phyloP scores from a whole-genome alignment of 306 rosid genomes.

The Sechiopsis laciniata region DNA sequence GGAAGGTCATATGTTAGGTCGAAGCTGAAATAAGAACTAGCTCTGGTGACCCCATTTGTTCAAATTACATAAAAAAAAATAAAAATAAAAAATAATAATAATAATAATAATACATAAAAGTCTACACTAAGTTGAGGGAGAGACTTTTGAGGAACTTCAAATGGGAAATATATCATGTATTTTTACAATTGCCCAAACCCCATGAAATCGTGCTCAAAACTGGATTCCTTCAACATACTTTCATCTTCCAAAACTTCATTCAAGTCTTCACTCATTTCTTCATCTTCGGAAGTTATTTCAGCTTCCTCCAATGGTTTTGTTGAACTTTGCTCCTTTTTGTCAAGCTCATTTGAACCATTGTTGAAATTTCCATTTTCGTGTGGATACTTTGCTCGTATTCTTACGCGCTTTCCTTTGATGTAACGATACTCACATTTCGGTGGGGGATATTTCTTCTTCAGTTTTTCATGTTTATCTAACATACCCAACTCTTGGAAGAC shows the following conservation, averaged over 20 bases:
- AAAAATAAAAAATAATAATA: too few relatives aligned
- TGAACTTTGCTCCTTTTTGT: conserved; percentile 26
- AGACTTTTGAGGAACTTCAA: not conserved
- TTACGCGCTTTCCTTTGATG: conserved; percentile 68
- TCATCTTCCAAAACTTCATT: conserved; percentile 29
- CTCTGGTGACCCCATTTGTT: not conserved
- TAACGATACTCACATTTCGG: conserved; percentile 62
- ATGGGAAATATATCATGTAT: not conserved
- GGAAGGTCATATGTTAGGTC: not conserved
- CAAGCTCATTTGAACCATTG: conserved; percentile 23
- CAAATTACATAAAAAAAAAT: not conserved
- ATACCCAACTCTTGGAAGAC: conserved; percentile 73
- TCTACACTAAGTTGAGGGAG: not conserved
- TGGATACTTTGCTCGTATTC: conserved; percentile 33
- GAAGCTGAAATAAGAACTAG: too few relatives aligned
- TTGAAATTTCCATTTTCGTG: conserved; percentile 13
- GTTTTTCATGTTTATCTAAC: conserved; percentile 59
- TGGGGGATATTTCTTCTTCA: conserved; percentile 70
- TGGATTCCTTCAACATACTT: conserved; percentile 22
- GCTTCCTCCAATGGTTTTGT: conserved; percentile 26
- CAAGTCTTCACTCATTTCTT: conserved; percentile 11
- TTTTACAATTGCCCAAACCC: conserved; percentile 5
- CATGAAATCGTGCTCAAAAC: conserved; percentile 21
- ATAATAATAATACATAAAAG: not conserved
- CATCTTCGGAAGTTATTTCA: conserved; percentile 29